phyloP scores from a whole-genome alignment of 177 flowering plant genomes.

The Vitis hybrid region DNA sequence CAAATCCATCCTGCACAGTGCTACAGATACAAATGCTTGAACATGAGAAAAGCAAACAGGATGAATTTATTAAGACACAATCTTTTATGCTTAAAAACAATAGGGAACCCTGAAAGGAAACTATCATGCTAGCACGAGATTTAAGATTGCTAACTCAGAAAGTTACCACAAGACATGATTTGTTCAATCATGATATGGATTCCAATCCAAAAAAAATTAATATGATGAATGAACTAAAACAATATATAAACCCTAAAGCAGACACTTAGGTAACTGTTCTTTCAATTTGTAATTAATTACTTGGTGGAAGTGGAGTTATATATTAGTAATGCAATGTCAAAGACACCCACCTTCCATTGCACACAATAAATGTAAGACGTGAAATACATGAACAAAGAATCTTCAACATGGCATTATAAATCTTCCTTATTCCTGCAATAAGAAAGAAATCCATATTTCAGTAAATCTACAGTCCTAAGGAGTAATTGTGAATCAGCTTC shows the following conservation, averaged over 20 bases:
- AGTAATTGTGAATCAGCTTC: background rate
- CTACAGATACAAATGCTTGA: constrained; percentile 30
- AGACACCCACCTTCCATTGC: constrained; percentile 61
- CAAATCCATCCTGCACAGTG: constrained; percentile 64
- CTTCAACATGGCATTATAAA: constrained; percentile 42
- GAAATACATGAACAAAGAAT: constrained; percentile 45
- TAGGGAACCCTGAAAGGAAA: no score
- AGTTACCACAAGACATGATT: no score
- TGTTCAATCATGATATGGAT: no score
- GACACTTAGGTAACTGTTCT: no score
- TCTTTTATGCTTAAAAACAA: no score
- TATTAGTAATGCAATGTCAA: background rate
- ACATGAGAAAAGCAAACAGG: constrained; percentile 9
- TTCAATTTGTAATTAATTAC: no score
- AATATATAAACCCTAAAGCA: no score
- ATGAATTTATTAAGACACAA: background rate
- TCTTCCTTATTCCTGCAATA: constrained; percentile 54
- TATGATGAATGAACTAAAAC: no score
- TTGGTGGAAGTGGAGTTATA: background rate
- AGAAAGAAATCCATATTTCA: background rate
- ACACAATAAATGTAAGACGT: constrained; percentile 37
- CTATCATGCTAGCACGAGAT: no score
- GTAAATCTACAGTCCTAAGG: background rate
- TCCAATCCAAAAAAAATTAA: no score
- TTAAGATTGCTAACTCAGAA: no score